These are phyloP conservation scores for Trichosporon ovoides DNA, from an alignment of 1,284 basidiomycete species.

Conservation along the genomic window DNA sequence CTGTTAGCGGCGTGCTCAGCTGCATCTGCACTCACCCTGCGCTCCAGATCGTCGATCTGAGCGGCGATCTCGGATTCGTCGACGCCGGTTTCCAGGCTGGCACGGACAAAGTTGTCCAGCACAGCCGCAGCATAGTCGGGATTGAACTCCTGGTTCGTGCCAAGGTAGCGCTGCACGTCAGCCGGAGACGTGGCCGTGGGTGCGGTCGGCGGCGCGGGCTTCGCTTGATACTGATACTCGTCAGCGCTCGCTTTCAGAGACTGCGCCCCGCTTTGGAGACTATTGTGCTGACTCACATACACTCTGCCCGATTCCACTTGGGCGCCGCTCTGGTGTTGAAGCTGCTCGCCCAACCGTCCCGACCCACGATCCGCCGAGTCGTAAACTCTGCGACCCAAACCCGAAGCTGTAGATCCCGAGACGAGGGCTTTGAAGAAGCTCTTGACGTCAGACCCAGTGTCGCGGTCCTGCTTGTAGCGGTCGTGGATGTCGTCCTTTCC, in stretches of 20 bases:
- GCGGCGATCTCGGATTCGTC: not conserved
- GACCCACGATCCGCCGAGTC: slow-evolving; percentile 11
- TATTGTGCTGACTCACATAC: slow-evolving; percentile 1
- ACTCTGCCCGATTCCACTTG: not conserved
- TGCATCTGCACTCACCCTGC: not conserved
- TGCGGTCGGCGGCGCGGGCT: slow-evolving; percentile 9
- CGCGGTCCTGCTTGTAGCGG: slow-evolving; percentile 13
- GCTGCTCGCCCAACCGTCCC: not conserved
- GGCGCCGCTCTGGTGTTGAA: not conserved
- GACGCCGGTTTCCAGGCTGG: not conserved
- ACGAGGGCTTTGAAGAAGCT: slow-evolving; percentile 16
- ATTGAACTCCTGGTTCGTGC: slow-evolving; percentile 14
- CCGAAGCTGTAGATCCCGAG: slow-evolving; percentile 3
- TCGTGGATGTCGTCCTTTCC: slow-evolving; percentile 14
- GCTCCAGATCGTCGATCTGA: not conserved
- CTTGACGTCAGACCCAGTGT: not conserved
- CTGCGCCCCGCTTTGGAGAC: not conserved
- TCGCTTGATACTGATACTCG: slow-evolving; percentile 7
- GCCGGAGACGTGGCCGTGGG: slow-evolving; percentile 4
- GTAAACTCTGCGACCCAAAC: slow-evolving; percentile 13
- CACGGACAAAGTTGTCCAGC: slow-evolving; percentile 10
- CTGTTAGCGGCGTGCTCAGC: not conserved
- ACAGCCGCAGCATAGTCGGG: slow-evolving; percentile 13
- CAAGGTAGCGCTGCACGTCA: slow-evolving; percentile 14
- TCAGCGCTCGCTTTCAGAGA: too few relatives aligned